Evolutionary conservation across 2,329 filamentous ascomycete genomes (phyloP).

Genomic region (Nannizzia gypsea): DNA sequence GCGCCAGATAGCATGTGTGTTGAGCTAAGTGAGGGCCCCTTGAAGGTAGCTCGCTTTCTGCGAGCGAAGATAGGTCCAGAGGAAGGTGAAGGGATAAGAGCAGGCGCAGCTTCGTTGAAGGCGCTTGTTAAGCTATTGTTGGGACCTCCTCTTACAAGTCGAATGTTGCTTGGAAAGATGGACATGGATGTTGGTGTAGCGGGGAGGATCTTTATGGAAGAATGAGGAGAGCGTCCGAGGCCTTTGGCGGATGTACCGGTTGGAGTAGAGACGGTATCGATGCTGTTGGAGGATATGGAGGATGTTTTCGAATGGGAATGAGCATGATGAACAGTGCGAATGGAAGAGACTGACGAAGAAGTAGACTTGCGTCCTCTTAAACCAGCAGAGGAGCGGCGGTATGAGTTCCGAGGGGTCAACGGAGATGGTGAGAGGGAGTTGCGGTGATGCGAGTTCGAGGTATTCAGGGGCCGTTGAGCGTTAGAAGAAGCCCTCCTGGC

Average conservation of each 20-base stretch:
- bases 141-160: conserved; percentile 54
- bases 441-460: conserved; percentile 37
- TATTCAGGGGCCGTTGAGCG: conserved; percentile 24
- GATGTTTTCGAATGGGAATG: conserved; percentile 89
- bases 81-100: conserved; percentile 29
- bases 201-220: conserved; percentile 89
- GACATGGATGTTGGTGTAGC: conserved; percentile 64
- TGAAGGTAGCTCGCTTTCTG: conserved; percentile 35
- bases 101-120: conserved; percentile 30
- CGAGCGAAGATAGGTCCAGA: conserved; percentile 37
- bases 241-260: conserved; percentile 48
- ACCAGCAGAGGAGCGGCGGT: conserved; percentile 70
- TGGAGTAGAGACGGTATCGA: conserved; percentile 55
- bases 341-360: conserved; percentile 84
- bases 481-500: conserved; percentile 30
- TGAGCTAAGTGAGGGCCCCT: conserved; percentile 34
- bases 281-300: conserved; percentile 73
- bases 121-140: conserved; percentile 21
- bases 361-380: conserved; percentile 89
- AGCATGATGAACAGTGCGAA: conserved; percentile 80
- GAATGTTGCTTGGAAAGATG: conserved; percentile 73
- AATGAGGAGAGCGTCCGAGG: conserved; percentile 59
- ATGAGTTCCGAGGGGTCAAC: conserved; percentile 74
- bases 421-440: conserved; percentile 79
- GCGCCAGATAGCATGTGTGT: conserved; percentile 24